These are phyloP conservation scores for Syzygium jambos DNA, from an alignment of 345 rosid genomes.

Conservation along the genomic window DNA sequence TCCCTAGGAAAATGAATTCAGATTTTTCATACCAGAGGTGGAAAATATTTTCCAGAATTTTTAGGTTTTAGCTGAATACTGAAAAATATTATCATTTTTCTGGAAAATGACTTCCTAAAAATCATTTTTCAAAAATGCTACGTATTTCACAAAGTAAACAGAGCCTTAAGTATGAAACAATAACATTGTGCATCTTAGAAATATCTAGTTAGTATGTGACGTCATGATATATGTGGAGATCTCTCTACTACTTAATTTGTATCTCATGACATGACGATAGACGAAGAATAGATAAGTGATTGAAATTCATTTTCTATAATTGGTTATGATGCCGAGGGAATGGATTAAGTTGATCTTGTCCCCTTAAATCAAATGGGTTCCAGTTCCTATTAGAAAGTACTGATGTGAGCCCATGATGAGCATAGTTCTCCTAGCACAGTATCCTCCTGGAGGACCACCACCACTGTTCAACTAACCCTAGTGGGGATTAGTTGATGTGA, in stretches of 20 bases:
- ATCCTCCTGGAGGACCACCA: neutral
- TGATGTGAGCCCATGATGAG: neutral
- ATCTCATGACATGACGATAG: neutral
- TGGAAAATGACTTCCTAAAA: too few relatives aligned
- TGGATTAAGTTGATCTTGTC: neutral
- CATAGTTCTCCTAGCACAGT: neutral
- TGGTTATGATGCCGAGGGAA: neutral
- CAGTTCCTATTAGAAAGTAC: neutral
- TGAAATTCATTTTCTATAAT: neutral
- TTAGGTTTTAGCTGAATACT: too few relatives aligned
- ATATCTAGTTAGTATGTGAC: neutral
- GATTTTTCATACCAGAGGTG: too few relatives aligned
- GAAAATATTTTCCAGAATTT: too few relatives aligned
- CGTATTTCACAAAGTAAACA: too few relatives aligned
- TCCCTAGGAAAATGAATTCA: too few relatives aligned
- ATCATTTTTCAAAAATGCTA: too few relatives aligned
- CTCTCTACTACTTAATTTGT: neutral
- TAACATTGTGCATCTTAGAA: neutral
- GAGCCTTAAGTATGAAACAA: neutral
- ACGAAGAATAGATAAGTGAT: neutral
- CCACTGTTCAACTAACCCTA: neutral
- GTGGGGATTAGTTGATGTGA: neutral
- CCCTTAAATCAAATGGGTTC: neutral
- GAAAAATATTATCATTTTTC: too few relatives aligned
- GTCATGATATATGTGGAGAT: neutral